A percentile compares a stretch with the other conserved stretches of the same genome.
Conservation (phyloP, 2,329 filamentous ascomycete species). For the Cladosporium phlei region DNA sequence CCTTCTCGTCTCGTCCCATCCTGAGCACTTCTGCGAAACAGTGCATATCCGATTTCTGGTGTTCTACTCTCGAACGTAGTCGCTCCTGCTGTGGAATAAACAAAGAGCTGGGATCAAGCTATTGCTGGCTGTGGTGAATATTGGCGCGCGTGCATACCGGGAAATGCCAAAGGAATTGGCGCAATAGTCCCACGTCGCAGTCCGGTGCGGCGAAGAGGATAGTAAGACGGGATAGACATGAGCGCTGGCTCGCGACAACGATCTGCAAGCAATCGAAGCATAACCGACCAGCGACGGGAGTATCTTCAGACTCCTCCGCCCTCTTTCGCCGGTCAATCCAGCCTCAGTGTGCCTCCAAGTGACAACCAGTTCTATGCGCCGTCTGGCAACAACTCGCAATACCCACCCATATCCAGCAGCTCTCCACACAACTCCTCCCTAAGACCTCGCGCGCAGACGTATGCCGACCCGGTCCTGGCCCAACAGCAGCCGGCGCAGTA, state of each 20-base stretch:
- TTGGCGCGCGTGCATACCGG: neutral
- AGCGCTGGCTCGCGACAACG: constrained; percentile 16
- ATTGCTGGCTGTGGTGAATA: neutral
- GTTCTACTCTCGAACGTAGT: neutral
- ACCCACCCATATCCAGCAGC: constrained; percentile 34
- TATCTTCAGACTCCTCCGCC: constrained; percentile 14
- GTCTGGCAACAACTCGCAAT: constrained; percentile 21
- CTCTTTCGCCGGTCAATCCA: constrained; percentile 9
- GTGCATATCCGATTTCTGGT: neutral
- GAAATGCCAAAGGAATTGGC: constrained; percentile 8
- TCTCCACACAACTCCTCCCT: constrained; percentile 19
- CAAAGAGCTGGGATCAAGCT: neutral
- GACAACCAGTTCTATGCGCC: constrained; percentile 17
- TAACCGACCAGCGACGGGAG: constrained; percentile 12
- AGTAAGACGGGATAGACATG: constrained; percentile 15
- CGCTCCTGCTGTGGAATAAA: neutral
- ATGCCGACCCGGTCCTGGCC: constrained; percentile 34
- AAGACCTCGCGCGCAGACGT: constrained; percentile 38
- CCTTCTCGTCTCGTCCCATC: too few species aligned
- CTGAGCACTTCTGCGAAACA: neutral
- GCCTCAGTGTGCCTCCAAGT: constrained; percentile 15
- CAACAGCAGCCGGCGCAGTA: constrained; percentile 19
- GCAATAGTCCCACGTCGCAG: constrained; percentile 12
- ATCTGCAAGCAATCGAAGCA: constrained; percentile 17
- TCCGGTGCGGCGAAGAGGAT: neutral